A percentile compares a stretch with the other conserved stretches of the same genome.
Evolutionary conservation across 768 basidiomycete genomes (phyloP).

Genomic region (Agrocybe chaxingu): DNA sequence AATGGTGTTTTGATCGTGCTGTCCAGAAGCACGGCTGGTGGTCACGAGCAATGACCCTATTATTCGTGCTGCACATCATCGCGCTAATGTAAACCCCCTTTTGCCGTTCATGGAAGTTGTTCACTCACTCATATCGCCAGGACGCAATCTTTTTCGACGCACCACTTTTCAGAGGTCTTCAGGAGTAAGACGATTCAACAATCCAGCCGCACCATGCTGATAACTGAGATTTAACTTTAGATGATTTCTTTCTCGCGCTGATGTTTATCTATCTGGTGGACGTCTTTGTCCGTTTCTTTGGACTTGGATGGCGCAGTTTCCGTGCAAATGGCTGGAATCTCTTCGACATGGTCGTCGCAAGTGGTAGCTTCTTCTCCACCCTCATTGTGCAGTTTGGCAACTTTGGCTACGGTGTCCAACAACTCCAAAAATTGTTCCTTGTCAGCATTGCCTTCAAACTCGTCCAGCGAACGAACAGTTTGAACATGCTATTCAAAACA

Average conservation of each 20-base stretch:
- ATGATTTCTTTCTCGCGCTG: constrained; percentile 72
- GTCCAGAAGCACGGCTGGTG: constrained; percentile 93
- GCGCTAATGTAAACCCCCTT: constrained; percentile 65
- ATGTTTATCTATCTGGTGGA: constrained; percentile 75
- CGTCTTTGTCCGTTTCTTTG: constrained; percentile 71
- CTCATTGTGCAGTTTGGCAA: constrained; percentile 60
- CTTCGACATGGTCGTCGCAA: constrained; percentile 80
- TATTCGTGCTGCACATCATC: constrained; percentile 81
- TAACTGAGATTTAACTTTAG: constrained; percentile 32
- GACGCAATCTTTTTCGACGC: constrained; percentile 72
- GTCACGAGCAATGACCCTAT: constrained; percentile 72
- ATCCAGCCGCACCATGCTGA: neutral
- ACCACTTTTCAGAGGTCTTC: constrained; percentile 45
- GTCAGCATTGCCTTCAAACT: constrained; percentile 94
- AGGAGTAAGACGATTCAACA: constrained; percentile 46
- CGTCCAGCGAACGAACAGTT: constrained; percentile 79
- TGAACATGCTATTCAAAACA: constrained; percentile 97
- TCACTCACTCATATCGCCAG: constrained; percentile 33
- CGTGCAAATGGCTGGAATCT: constrained; percentile 92
- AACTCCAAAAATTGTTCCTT: constrained; percentile 87
- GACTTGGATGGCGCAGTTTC: constrained; percentile 83
- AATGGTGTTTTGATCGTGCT: constrained; percentile 92
- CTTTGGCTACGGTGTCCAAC: constrained; percentile 50
- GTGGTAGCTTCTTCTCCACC: constrained; percentile 82
- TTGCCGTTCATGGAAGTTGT: neutral